Conservation (phyloP, 495 filamentous ascomycete genomes). For the Darksidea phi region DNA sequence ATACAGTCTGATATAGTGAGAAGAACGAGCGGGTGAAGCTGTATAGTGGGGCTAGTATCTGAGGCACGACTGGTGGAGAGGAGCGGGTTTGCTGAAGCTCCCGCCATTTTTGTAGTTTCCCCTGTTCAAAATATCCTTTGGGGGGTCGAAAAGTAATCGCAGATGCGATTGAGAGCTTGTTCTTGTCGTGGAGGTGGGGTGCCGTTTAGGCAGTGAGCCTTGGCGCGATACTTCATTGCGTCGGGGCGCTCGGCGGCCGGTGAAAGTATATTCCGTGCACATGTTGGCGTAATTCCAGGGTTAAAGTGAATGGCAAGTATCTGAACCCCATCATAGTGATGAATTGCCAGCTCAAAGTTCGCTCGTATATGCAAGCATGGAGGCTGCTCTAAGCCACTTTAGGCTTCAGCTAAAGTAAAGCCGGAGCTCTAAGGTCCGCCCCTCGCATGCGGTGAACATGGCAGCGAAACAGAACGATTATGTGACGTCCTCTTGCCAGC, state of each 20-base stretch:
- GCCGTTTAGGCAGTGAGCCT: constrained; percentile 20
- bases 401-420: too few species aligned
- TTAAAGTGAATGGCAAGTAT: background rate
- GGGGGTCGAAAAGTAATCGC: background rate
- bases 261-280: constrained; percentile 22
- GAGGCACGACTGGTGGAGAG: constrained; percentile 65
- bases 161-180: constrained; percentile 20
- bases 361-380: too few species aligned
- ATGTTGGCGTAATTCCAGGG: background rate
- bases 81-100: constrained; percentile 50
- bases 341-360: too few species aligned
- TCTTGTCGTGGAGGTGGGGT: constrained; percentile 11
- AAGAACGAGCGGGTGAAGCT: constrained; percentile 89
- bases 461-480: too few species aligned
- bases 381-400: too few species aligned
- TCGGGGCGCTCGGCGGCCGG: background rate
- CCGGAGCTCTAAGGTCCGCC: too few species aligned
- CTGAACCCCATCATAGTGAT: constrained; percentile 3
- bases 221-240: constrained; percentile 10
- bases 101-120: constrained; percentile 38
- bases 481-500: too few species aligned
- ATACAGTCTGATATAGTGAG: constrained; percentile 97
- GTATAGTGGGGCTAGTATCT: constrained; percentile 73
- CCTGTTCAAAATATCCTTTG: background rate
- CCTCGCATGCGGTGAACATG: too few species aligned